These are phyloP conservation scores for Floccularia luteovirens DNA, from an alignment of 768 basidiomycete genomes.

Conservation along the genomic window DNA sequence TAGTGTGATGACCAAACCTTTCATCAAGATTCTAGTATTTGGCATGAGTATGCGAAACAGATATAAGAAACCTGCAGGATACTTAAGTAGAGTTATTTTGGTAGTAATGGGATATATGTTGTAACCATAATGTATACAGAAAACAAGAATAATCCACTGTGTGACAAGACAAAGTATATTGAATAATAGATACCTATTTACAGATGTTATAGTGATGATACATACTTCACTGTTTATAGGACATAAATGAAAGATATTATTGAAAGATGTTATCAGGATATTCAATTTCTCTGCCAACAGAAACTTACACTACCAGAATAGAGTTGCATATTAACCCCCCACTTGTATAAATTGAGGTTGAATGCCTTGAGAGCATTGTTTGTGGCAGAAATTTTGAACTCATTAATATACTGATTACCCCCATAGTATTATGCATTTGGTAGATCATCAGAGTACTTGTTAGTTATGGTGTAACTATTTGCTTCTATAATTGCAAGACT, in stretches of 20 bases:
- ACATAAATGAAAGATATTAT: too few relatives aligned
- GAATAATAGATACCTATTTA: too few relatives aligned
- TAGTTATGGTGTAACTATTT: slow-evolving; percentile 96
- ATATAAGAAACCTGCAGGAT: too few relatives aligned
- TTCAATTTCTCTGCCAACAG: background rate
- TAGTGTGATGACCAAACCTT: too few relatives aligned
- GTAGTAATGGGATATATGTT: too few relatives aligned
- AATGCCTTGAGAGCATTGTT: slow-evolving; percentile 94
- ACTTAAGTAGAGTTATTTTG: too few relatives aligned
- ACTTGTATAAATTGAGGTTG: slow-evolving; percentile 85
- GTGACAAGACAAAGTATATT: too few relatives aligned
- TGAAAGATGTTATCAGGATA: slow-evolving; percentile 1
- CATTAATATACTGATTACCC: slow-evolving; percentile 97
- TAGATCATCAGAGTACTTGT: slow-evolving; percentile 99
- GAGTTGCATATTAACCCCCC: slow-evolving; percentile 99
- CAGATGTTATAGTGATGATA: slow-evolving; percentile 10
- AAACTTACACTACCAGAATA: slow-evolving; percentile 83
- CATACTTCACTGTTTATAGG: slow-evolving; percentile 79
- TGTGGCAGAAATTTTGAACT: slow-evolving; percentile 90
- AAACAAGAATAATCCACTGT: too few relatives aligned
- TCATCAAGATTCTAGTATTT: too few relatives aligned
- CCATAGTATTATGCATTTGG: slow-evolving; percentile 97
- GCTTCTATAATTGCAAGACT: slow-evolving; percentile 95
- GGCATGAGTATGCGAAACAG: too few relatives aligned
- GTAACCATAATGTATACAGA: too few relatives aligned